A percentile compares a stretch with the other conserved stretches of the same genome.
These are phyloP conservation scores for Tritrichomonas musculus DNA, from an alignment of 208 protist species.

Conservation along the genomic window DNA sequence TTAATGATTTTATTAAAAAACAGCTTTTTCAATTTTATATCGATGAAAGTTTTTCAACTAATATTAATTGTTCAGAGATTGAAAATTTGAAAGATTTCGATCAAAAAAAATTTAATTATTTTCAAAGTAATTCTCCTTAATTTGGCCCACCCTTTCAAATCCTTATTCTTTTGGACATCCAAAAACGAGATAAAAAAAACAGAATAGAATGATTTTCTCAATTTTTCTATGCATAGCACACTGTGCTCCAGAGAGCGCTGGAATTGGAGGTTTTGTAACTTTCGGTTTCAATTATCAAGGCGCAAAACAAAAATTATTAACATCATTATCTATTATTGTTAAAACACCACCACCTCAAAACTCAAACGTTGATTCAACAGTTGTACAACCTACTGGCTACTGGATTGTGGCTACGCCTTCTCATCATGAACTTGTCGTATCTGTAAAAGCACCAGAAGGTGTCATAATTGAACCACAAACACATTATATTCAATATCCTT, in stretches of 20 bases:
- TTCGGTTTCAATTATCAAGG: not conserved
- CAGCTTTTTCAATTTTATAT: no score
- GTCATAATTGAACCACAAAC: not conserved
- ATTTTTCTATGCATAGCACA: no score
- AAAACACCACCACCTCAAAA: constrained; percentile 20
- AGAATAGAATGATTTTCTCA: no score
- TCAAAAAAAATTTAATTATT: no score
- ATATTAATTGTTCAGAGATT: no score
- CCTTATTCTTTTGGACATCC: no score
- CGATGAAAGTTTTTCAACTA: no score
- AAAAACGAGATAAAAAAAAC: no score
- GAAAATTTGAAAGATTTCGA: no score
- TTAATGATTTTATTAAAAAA: no score
- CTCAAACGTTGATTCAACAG: not conserved
- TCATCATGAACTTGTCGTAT: not conserved
- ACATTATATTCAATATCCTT: not conserved
- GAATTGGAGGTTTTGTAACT: not conserved
- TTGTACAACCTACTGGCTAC: constrained; percentile 9
- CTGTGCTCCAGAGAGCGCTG: not conserved
- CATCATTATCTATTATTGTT: not conserved
- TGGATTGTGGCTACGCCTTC: not conserved
- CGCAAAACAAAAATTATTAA: not conserved
- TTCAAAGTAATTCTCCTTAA: no score
- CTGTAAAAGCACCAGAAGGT: not conserved
- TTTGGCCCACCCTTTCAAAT: no score